Conservation (phyloP, 1,284 basidiomycete genomes). For the Puccinia novopanici region DNA sequence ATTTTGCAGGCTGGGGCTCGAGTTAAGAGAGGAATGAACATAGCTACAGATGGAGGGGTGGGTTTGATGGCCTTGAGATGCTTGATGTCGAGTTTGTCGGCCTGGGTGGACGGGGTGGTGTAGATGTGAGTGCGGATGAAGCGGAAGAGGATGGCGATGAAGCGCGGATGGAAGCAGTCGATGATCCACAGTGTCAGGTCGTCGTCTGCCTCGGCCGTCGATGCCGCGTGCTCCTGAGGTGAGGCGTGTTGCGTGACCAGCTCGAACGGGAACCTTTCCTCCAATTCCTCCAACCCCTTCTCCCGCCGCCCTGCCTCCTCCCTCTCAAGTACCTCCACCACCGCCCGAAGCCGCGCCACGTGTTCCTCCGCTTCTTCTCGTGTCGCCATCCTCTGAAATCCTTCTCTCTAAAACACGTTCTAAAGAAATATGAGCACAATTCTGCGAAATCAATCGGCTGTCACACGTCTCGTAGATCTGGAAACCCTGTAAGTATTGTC, state of each 20-base stretch:
- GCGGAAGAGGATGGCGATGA: conserved; percentile 26
- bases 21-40: too few species aligned
- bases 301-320: too few species aligned
- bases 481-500: too few species aligned
- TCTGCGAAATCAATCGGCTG: too few species aligned
- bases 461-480: too few species aligned
- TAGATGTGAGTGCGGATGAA: conserved; percentile 16
- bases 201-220: neutral
- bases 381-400: too few species aligned
- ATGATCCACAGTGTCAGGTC: conserved; percentile 26
- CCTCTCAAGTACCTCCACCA: too few species aligned
- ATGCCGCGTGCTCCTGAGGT: too few species aligned
- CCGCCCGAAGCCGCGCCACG: neutral
- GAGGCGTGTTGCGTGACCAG: conserved; percentile 27
- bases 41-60: neutral
- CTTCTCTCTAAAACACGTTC: too few species aligned
- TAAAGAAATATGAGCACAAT: too few species aligned
- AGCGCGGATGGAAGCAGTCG: conserved; percentile 15
- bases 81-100: neutral
- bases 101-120: neutral
- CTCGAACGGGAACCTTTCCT: conserved; percentile 27
- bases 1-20: too few species aligned
- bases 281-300: neutral
- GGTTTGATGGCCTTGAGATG: conserved; percentile 36
- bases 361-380: too few species aligned